Conservation (phyloP, 768 basidiomycete genomes). For the Suillus plorans region DNA sequence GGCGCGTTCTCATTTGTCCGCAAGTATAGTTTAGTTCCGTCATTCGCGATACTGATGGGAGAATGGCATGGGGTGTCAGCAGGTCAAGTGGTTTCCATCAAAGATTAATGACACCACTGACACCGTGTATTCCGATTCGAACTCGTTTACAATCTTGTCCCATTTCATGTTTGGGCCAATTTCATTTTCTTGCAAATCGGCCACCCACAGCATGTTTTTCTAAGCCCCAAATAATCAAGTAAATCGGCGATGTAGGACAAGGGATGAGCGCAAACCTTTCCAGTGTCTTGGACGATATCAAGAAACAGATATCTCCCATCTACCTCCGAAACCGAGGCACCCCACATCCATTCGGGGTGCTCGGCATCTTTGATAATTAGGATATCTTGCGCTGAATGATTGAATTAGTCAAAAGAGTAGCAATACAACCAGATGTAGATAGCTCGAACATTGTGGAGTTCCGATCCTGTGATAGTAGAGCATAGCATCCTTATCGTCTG, state of each 20-base stretch:
- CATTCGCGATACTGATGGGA: slow-evolving; percentile 56
- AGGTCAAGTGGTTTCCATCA: neutral
- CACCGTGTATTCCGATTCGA: slow-evolving; percentile 64
- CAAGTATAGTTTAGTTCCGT: slow-evolving; percentile 61
- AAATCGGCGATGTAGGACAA: neutral
- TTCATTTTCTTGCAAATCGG: slow-evolving; percentile 57
- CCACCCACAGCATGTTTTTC: slow-evolving; percentile 77
- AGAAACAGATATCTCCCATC: slow-evolving; percentile 67
- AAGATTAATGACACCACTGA: slow-evolving; percentile 34
- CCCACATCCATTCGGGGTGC: slow-evolving; percentile 68
- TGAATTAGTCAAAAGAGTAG: slow-evolving; percentile 9
- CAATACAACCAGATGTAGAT: slow-evolving; percentile 5
- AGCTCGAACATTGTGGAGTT: slow-evolving; percentile 60
- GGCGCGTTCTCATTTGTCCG: slow-evolving; percentile 67
- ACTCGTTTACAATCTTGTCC: slow-evolving; percentile 70
- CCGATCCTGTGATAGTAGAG: slow-evolving; percentile 75
- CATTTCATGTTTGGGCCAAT: slow-evolving; percentile 69
- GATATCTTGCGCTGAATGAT: slow-evolving; percentile 58
- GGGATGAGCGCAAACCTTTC: slow-evolving; percentile 43
- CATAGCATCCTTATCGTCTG: slow-evolving; percentile 66
- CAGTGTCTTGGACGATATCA: slow-evolving; percentile 57
- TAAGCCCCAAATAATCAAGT: slow-evolving; percentile 25
- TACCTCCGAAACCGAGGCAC: slow-evolving; percentile 50
- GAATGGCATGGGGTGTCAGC: neutral
- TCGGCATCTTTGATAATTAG: slow-evolving; percentile 63